phyloP scores from a whole-genome alignment of 1,139 yeast genomes.

The Pichia sp. region DNA sequence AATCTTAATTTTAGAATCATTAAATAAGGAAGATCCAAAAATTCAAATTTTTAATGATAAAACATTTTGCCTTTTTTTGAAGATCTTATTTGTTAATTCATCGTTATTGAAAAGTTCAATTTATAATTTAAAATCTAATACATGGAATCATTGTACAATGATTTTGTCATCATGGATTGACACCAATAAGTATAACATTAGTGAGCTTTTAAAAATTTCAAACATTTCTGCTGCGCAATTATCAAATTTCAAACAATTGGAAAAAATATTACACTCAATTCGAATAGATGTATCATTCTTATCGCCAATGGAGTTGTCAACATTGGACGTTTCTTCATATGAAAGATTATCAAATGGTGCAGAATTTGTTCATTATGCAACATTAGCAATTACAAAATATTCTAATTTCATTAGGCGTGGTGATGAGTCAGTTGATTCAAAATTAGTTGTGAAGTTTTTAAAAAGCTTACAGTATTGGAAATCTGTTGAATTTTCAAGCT shows the following conservation, averaged over 20 bases:
- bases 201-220: conserved; percentile 3
- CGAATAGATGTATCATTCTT: conserved; percentile 1
- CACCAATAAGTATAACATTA: conserved; percentile 14
- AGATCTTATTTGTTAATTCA: conserved; percentile 18
- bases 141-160: conserved; percentile 3
- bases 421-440: conserved; percentile 12
- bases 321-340: conserved; percentile 22
- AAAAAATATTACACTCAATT: neutral
- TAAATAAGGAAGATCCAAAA: conserved; percentile 8
- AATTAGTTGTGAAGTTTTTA: conserved; percentile 21
- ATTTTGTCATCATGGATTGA: conserved; percentile 14
- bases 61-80: conserved; percentile 16
- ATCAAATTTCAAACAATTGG: neutral
- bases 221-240: conserved; percentile 1
- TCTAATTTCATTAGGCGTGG: conserved; percentile 20
- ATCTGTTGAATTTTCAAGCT: conserved; percentile 28
- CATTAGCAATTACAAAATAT: conserved; percentile 23
- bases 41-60: conserved; percentile 4
- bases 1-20: conserved; percentile 34
- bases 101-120: conserved; percentile 16
- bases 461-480: conserved; percentile 26
- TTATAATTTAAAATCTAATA: conserved; percentile 2
- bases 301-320: conserved; percentile 16
- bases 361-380: conserved; percentile 26
- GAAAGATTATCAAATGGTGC: conserved; percentile 27